Percentiles rank a stretch among this genome's conserved stretches.
Evolutionary conservation across 164 flowering plant species (phyloP).

Genomic region (Protea cynaroides): DNA sequence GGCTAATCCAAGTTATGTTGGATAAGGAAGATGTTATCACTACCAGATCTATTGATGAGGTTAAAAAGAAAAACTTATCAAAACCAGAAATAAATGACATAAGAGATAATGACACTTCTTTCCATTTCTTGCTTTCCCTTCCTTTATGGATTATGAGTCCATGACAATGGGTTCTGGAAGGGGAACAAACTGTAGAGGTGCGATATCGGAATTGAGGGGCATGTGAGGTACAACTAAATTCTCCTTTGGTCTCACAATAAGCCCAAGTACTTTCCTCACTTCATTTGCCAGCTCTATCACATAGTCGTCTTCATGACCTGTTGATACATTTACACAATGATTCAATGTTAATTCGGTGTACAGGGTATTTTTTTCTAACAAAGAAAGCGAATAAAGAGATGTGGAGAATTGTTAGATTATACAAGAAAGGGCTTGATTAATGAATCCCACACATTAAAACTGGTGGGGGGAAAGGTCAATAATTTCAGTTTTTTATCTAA

Average conservation of each 20-base stretch:
- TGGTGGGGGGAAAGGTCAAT: no score
- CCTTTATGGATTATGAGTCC: constrained; percentile 30
- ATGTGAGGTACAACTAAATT: constrained; percentile 24
- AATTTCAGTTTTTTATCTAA: no score
- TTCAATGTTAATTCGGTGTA: no score
- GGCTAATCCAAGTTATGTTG: no score
- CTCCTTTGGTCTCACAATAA: constrained; percentile 27
- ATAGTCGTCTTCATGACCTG: constrained; percentile 81
- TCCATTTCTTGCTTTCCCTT: neutral
- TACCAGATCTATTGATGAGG: no score
- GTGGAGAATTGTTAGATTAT: no score
- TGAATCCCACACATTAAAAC: no score
- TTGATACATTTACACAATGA: neutral
- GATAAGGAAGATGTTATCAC: no score
- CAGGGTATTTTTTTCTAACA: neutral
- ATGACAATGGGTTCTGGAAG: constrained; percentile 52
- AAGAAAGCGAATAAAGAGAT: no score
- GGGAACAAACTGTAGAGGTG: constrained; percentile 37
- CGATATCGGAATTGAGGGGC: constrained; percentile 30
- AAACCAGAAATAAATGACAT: no score
- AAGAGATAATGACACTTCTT: neutral
- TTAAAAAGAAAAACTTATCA: no score
- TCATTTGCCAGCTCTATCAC: constrained; percentile 86
- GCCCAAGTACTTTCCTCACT: constrained; percentile 72
- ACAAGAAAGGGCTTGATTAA: no score